Conservation (phyloP, 352 stramenopile species). For the Phytophthora pini region DNA sequence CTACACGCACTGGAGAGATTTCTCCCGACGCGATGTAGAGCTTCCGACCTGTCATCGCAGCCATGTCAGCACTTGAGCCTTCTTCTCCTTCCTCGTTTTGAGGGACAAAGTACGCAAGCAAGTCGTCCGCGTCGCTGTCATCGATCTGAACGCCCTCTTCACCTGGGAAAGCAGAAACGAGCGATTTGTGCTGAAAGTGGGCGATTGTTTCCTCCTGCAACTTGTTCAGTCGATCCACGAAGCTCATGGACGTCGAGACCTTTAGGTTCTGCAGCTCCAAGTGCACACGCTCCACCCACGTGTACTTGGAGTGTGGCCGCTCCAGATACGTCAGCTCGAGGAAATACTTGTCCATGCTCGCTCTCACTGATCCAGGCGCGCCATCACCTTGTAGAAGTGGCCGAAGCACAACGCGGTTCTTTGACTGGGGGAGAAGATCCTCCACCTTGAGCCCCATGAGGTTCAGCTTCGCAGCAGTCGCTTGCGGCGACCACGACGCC, state of each 20-base stretch:
- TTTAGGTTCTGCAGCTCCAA: conserved; percentile 76
- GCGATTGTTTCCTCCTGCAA: conserved; percentile 67
- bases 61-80: conserved; percentile 44
- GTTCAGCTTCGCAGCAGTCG: conserved; percentile 66
- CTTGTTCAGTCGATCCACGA: conserved; percentile 72
- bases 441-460: conserved; percentile 81
- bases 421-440: conserved; percentile 67
- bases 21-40: conserved; percentile 76
- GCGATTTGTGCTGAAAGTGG: conserved; percentile 74
- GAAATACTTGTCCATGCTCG: conserved; percentile 57
- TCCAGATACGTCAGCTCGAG: conserved; percentile 74
- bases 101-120: conserved; percentile 76
- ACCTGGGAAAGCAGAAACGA: conserved; percentile 50
- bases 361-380: conserved; percentile 13
- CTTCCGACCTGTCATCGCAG: conserved; percentile 78
- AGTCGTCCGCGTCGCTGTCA: conserved; percentile 50
- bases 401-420: conserved; percentile 70
- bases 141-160: conserved; percentile 34
- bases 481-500: conserved; percentile 43
- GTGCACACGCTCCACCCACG: conserved; percentile 64
- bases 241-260: conserved; percentile 80
- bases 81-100: conserved; percentile 50
- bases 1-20: conserved; percentile 73
- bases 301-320: conserved; percentile 75
- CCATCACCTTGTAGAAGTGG: conserved; percentile 45